Evolutionary conservation across 2,329 filamentous ascomycete species (phyloP).

Genomic region (Cadophora malorum): DNA sequence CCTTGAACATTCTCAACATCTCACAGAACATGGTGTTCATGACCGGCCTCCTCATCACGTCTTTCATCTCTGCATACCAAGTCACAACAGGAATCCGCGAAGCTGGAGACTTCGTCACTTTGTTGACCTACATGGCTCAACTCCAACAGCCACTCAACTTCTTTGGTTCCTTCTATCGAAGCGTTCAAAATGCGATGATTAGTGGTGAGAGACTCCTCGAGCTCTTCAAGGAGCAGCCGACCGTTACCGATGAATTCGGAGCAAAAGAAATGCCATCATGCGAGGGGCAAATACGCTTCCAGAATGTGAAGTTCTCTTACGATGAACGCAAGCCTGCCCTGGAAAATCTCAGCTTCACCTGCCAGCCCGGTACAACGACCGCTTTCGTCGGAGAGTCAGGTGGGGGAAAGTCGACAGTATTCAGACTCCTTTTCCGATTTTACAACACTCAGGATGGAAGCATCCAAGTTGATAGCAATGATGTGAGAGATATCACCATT

Average conservation of each 20-base stretch:
- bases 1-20: conserved; percentile 81
- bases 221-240: conserved; percentile 94
- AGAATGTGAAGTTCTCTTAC: conserved; percentile 90
- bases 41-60: conserved; percentile 72
- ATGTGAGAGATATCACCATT: conserved; percentile 87
- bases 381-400: conserved; percentile 96
- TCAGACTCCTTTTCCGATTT: conserved; percentile 94
- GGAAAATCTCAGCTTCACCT: conserved; percentile 83
- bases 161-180: conserved; percentile 94
- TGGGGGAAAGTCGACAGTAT: conserved; percentile 95
- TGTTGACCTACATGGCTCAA: conserved; percentile 81
- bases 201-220: conserved; percentile 95
- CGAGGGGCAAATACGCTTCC: conserved; percentile 83
- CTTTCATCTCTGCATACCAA: conserved; percentile 79
- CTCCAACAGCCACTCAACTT: conserved; percentile 83
- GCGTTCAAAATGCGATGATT: conserved; percentile 96
- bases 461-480: conserved; percentile 83
- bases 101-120: conserved; percentile 74
- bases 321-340: conserved; percentile 85
- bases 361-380: conserved; percentile 88
- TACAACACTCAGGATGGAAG: conserved; percentile 84
- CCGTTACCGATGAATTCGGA: conserved; percentile 78
- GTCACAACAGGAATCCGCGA: conserved; percentile 69
- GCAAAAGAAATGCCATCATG: conserved; percentile 71
- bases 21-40: conserved; percentile 83